phyloP scores from a whole-genome alignment of 148 eudicot species.

The Cornus controversa region DNA sequence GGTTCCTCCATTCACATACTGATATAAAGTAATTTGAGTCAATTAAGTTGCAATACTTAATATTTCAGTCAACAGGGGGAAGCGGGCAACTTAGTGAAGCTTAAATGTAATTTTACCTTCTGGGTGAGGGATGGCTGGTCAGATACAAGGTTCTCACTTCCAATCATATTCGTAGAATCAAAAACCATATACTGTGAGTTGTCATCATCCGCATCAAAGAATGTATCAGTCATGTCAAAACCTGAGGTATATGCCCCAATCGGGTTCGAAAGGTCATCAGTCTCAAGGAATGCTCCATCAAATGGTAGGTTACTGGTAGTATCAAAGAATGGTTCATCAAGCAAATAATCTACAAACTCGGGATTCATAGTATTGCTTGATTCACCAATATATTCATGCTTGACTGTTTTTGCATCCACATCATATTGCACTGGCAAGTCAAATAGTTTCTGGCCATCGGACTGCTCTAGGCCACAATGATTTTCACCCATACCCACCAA shows the following conservation, averaged over 20 bases:
- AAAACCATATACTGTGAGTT: slow-evolving; percentile 34
- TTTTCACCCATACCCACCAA: slow-evolving; percentile 28
- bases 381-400: slow-evolving; percentile 58
- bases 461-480: slow-evolving; percentile 29
- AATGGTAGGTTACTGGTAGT: slow-evolving; percentile 25
- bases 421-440: slow-evolving; percentile 37
- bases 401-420: slow-evolving; percentile 35
- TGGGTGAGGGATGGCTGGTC: too few species aligned
- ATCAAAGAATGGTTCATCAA: slow-evolving; percentile 51
- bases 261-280: slow-evolving; percentile 53
- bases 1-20: too few species aligned
- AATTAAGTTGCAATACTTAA: too few species aligned
- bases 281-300: slow-evolving; percentile 57
- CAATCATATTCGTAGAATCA: slow-evolving; percentile 38
- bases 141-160: slow-evolving; percentile 27
- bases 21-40: too few species aligned
- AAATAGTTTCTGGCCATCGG: slow-evolving; percentile 34
- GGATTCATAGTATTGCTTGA: slow-evolving; percentile 36
- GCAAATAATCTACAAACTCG: slow-evolving; percentile 46
- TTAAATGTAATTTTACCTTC: too few species aligned
- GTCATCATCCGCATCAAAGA: slow-evolving; percentile 43
- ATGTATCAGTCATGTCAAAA: slow-evolving; percentile 45
- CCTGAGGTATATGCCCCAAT: slow-evolving; percentile 38
- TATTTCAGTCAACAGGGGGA: too few species aligned
- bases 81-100: too few species aligned